These are phyloP conservation scores for Beauveria medogensis DNA, from an alignment of 2,329 filamentous ascomycete genomes.

Conservation along the genomic window DNA sequence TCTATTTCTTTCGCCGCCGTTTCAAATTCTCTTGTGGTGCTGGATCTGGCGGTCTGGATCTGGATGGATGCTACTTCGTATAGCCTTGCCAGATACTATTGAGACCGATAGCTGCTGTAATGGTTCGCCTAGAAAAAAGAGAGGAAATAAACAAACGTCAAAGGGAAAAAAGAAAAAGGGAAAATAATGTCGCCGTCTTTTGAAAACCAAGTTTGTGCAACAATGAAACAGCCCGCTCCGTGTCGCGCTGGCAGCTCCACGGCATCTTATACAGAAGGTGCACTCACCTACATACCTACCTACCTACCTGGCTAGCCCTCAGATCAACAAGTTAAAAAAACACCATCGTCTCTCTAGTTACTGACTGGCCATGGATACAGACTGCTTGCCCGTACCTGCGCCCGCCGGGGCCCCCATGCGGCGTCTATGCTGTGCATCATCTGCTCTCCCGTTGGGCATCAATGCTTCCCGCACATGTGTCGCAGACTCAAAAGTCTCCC, in stretches of 20 bases:
- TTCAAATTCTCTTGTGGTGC: not conserved
- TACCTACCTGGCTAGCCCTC: not conserved
- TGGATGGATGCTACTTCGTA: not conserved
- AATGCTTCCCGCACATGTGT: conserved; percentile 4
- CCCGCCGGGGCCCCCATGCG: not conserved
- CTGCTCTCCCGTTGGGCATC: conserved; percentile 8
- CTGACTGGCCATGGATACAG: not conserved
- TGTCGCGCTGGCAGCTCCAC: not conserved
- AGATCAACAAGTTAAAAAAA: not conserved
- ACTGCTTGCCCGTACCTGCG: conserved; percentile 5
- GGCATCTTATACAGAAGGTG: not conserved
- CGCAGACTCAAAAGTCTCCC: not conserved
- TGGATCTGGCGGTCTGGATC: not conserved
- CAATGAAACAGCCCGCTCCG: not conserved
- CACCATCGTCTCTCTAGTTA: not conserved
- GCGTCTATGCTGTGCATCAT: conserved; percentile 9
- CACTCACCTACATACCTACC: not conserved
- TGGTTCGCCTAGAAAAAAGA: not conserved
- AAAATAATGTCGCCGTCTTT: not conserved
- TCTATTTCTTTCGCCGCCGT: not conserved
- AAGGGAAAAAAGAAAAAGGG: not conserved
- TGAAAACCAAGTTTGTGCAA: not conserved
- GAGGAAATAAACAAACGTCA: not conserved
- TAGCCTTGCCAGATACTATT: not conserved
- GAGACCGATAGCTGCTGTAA: not conserved